These are phyloP conservation scores for Endotrypanum monterogeii DNA, from an alignment of 208 protist species.

Conservation along the genomic window DNA sequence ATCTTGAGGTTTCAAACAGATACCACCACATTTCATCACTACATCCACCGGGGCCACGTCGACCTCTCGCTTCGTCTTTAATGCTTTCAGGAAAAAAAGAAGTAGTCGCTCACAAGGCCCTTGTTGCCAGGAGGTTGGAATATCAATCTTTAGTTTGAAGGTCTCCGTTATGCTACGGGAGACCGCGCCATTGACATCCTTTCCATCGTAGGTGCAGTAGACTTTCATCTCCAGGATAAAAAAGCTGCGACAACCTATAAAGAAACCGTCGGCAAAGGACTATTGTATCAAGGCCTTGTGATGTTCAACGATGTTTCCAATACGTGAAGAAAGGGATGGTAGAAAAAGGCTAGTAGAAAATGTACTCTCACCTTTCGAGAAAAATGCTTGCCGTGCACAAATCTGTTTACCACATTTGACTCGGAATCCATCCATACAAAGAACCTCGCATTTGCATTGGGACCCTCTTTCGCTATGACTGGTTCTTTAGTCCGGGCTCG, in stretches of 20 bases:
- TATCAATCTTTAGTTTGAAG: conserved; percentile 60
- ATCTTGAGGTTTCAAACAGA: conserved; percentile 49
- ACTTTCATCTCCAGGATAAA: conserved; percentile 55
- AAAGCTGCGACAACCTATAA: not conserved
- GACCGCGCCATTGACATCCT: conserved; percentile 33
- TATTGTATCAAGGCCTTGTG: not conserved
- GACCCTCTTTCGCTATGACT: too few relatives aligned
- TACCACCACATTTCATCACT: conserved; percentile 53
- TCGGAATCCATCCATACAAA: too few relatives aligned
- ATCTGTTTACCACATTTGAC: too few relatives aligned
- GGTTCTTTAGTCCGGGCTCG: too few relatives aligned
- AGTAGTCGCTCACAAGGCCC: conserved; percentile 38
- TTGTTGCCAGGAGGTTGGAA: conserved; percentile 38
- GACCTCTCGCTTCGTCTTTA: conserved; percentile 45
- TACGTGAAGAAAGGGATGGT: not conserved
- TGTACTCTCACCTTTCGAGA: too few relatives aligned
- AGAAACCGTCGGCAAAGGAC: not conserved
- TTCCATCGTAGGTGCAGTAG: conserved; percentile 77
- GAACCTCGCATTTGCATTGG: too few relatives aligned
- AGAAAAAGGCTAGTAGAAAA: not conserved
- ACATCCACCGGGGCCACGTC: conserved; percentile 32
- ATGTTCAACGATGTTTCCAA: not conserved
- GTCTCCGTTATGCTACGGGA: conserved; percentile 35
- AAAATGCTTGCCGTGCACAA: too few relatives aligned
- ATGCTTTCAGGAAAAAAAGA: conserved; percentile 38